phyloP scores from a whole-genome alignment of 2,329 filamentous ascomycete species.

The Trichophaea hybrida region DNA sequence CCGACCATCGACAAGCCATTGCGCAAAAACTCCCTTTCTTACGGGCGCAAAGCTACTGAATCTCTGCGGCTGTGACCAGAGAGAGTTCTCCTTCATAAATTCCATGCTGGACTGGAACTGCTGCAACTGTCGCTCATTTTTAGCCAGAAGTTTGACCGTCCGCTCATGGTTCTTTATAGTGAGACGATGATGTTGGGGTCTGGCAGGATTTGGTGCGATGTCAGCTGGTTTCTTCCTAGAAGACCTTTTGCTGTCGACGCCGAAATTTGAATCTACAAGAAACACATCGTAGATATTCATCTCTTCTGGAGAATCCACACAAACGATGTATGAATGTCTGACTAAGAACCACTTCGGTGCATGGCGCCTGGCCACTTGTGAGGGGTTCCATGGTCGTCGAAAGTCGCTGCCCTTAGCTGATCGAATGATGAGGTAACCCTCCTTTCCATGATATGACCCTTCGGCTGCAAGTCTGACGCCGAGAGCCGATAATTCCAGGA shows the following conservation, averaged over 20 bases:
- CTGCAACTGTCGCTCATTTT: constrained; percentile 73
- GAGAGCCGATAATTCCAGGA: constrained; percentile 83
- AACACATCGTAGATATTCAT: constrained; percentile 99
- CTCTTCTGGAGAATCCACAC: constrained; percentile 94
- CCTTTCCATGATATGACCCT: constrained; percentile 94
- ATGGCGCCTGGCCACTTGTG: constrained; percentile 66
- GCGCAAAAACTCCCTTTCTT: constrained; percentile 69
- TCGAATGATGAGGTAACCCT: constrained; percentile 84
- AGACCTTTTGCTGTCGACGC: constrained; percentile 57
- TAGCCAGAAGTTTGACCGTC: constrained; percentile 77
- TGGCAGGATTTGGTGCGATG: constrained; percentile 42
- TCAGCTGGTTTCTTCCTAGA: constrained; percentile 40
- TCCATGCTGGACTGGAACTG: constrained; percentile 91
- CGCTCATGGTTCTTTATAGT: constrained; percentile 84
- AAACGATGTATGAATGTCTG: constrained; percentile 93
- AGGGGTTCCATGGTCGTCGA: constrained; percentile 62
- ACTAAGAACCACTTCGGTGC: constrained; percentile 95
- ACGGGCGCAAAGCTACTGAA: constrained; percentile 92
- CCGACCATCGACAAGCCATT: constrained; percentile 91
- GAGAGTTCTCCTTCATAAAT: constrained; percentile 68
- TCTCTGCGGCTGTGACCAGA: constrained; percentile 70
- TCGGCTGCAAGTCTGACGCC: constrained; percentile 89
- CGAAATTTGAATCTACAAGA: constrained; percentile 80
- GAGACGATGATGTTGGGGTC: constrained; percentile 65
- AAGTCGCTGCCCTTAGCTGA: constrained; percentile 82